Evolutionary conservation across 2,329 filamentous ascomycete genomes (phyloP).

Genomic region (Keithomyces neogunnii): DNA sequence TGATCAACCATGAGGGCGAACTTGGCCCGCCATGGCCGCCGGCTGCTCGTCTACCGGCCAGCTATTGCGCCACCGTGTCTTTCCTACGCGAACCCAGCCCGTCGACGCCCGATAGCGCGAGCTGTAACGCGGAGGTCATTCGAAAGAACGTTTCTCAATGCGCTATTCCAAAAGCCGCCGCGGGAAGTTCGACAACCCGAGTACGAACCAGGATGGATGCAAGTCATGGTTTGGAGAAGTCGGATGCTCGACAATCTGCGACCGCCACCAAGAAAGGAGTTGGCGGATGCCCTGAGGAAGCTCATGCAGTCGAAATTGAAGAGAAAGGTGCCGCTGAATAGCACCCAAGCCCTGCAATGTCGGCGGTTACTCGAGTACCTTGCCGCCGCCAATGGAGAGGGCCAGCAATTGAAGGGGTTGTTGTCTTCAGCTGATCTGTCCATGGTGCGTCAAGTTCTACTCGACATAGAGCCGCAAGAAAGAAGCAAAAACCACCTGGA

Average conservation of each 20-base stretch:
- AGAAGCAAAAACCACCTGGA: slow-evolving; percentile 36
- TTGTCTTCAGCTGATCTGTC: slow-evolving; percentile 33
- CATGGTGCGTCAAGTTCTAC: slow-evolving; percentile 35
- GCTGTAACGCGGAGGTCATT: slow-evolving; percentile 14
- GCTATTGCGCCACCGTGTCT: slow-evolving; percentile 24
- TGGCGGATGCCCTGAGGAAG: slow-evolving; percentile 55
- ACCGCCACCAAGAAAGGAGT: slow-evolving; percentile 52
- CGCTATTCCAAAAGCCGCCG: slow-evolving; percentile 51
- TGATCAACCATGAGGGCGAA: slow-evolving; percentile 34
- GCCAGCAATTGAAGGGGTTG: slow-evolving; percentile 18
- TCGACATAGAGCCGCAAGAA: slow-evolving; percentile 32
- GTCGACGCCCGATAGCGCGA: slow-evolving; percentile 17
- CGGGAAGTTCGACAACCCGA: slow-evolving; percentile 52
- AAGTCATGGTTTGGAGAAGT: slow-evolving; percentile 60
- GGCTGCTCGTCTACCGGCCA: slow-evolving; percentile 26
- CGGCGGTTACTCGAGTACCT: slow-evolving; percentile 54
- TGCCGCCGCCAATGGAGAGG: slow-evolving; percentile 12
- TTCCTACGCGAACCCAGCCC: slow-evolving; percentile 19
- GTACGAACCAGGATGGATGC: slow-evolving; percentile 62
- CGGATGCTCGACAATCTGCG: slow-evolving; percentile 55
- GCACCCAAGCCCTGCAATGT: slow-evolving; percentile 54
- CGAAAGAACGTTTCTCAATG: slow-evolving; percentile 45
- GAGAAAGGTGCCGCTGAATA: slow-evolving; percentile 45
- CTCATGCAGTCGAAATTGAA: slow-evolving; percentile 52
- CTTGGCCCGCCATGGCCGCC: slow-evolving; percentile 35